phyloP scores from a whole-genome alignment of 2,329 filamentous ascomycete genomes.

The Exophiala sp. region DNA sequence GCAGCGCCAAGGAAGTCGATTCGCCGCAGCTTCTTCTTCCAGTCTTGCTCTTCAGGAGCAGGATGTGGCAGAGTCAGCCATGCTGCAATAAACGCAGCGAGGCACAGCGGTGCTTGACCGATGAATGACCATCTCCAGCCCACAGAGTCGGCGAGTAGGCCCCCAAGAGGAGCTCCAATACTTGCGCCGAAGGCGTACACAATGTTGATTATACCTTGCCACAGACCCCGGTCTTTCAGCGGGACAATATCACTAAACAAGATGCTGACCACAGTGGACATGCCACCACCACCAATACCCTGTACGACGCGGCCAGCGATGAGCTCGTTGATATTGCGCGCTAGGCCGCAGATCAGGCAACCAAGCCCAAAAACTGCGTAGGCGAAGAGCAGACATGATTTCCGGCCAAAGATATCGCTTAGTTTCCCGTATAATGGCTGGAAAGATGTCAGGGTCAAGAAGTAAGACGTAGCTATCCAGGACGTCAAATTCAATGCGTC shows the following conservation, averaged over 20 bases:
- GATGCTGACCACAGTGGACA: constrained; percentile 44
- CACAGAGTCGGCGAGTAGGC: constrained; percentile 58
- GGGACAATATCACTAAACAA: constrained; percentile 50
- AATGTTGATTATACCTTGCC: constrained; percentile 34
- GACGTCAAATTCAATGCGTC: constrained; percentile 70
- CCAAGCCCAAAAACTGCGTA: constrained; percentile 42
- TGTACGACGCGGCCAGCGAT: constrained; percentile 38
- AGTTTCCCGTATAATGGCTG: constrained; percentile 45
- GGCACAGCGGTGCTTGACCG: constrained; percentile 65
- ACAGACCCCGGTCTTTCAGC: constrained; percentile 46
- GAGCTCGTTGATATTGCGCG: constrained; percentile 36
- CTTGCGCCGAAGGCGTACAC: constrained; percentile 28
- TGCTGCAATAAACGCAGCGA: constrained; percentile 63
- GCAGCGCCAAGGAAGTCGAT: constrained; percentile 72
- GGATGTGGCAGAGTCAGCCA: constrained; percentile 62
- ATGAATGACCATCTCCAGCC: constrained; percentile 73
- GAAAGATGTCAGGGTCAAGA: constrained; percentile 61
- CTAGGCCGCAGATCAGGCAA: constrained; percentile 39
- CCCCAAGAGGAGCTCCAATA: constrained; percentile 55
- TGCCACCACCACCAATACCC: constrained; percentile 45
- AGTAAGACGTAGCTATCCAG: constrained; percentile 70
- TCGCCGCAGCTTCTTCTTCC: constrained; percentile 62
- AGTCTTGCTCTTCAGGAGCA: constrained; percentile 55
- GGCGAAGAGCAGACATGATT: constrained; percentile 37
- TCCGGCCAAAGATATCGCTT: constrained; percentile 45